These are phyloP conservation scores for Pseudogymnoascus sp. DNA, from an alignment of 2,329 filamentous ascomycete species.

Conservation along the genomic window DNA sequence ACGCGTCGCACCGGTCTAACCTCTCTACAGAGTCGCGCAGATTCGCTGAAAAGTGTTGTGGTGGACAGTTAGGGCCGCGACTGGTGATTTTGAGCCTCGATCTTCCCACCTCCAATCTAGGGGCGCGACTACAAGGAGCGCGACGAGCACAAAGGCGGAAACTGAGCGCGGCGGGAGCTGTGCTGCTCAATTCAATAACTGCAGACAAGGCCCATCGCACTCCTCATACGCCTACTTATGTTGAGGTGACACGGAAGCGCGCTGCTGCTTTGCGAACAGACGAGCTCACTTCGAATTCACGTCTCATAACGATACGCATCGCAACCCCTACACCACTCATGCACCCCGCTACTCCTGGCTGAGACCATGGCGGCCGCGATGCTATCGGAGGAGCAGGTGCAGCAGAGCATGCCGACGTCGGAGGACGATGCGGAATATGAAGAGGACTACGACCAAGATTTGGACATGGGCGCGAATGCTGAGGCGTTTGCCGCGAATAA, in stretches of 20 bases:
- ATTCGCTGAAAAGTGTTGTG: background rate
- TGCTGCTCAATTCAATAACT: background rate
- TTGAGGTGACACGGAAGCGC: background rate
- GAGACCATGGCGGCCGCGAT: conserved; percentile 23
- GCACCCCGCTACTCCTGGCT: conserved; percentile 5
- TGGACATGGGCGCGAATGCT: conserved; percentile 22
- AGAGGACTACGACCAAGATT: conserved; percentile 25
- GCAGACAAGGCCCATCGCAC: background rate
- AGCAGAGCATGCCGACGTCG: conserved; percentile 26
- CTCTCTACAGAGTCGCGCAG: conserved; percentile 15
- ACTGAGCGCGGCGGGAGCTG: conserved; percentile 2
- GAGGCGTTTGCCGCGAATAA: conserved; percentile 28
- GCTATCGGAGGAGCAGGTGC: conserved; percentile 26
- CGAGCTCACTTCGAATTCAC: background rate
- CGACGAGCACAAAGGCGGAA: background rate
- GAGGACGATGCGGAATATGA: conserved; percentile 29
- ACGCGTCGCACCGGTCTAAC: conserved; percentile 25
- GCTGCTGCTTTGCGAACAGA: background rate
- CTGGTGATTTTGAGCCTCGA: conserved; percentile 4
- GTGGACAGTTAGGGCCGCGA: background rate
- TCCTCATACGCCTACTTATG: background rate
- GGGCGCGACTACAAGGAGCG: background rate
- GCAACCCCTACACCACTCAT: conserved; percentile 1
- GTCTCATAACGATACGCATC: background rate
- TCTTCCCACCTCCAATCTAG: background rate